Base-by-base conservation (phyloP, 176 grass and related monocot genomes). In the Stipa capillata region DNA sequence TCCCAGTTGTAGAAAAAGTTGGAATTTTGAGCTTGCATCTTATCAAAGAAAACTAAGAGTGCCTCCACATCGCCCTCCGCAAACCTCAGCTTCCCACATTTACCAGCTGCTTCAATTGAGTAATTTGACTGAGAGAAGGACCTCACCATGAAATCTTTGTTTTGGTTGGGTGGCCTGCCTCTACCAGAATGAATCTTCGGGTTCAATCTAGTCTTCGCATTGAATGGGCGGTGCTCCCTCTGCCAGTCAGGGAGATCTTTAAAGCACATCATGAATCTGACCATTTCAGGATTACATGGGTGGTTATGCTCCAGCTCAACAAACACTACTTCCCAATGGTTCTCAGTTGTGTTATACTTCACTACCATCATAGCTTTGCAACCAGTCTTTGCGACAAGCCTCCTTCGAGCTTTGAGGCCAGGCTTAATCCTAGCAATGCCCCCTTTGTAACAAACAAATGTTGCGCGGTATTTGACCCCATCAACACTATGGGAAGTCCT, bases 251-350 rank as follows among this genome's bases (percentile, higher is more conserved):
- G 80, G 52, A 89, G 83, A 73, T 89, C 84, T 79, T 85, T 90
- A 74, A 97, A 97, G 65, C 93, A 97, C 87, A 92, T 92, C 93
- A 97, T 97, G 87, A 97, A 97, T 49, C 90, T 89, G 21, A 92
- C 93, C 90, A 97, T 97, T 75, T 97, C 90, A 78, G 93, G 93
- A 80, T 92, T 91, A 74, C 87, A 90, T 49, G 93, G 93, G 71
- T 97, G 93, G 54, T 97, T 97, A 86, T 97, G 93, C 64, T 97
- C 90, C 72, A 97, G 65, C 43, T 90, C 90, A 72, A 92, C 81
- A 74, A 92, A 90, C 21, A 90, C 93, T 18, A 97, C 90, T 58
- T 92, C 93, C 93, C 93, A 97, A 57, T 85, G 87, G 65, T 85
- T 92, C 69, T 90, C 87, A 64, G 33, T 68, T 39, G 85, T 81